A percentile compares a stretch with the other conserved stretches of the same genome.
Conservation (phyloP, 2,329 filamentous ascomycete species). For the Fusarium abutilonis region DNA sequence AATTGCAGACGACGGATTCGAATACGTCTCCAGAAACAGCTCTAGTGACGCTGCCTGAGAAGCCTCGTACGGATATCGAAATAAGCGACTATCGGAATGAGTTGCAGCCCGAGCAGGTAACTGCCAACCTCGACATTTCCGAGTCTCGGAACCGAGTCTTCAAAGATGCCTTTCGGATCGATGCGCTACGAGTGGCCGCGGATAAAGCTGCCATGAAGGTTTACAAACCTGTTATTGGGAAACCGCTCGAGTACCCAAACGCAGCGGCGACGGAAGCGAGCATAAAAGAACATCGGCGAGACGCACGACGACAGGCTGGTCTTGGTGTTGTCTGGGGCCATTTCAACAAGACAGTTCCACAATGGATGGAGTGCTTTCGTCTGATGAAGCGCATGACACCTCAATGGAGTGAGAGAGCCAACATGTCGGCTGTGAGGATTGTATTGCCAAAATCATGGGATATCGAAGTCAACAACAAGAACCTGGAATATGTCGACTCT, state of each 20-base stretch:
- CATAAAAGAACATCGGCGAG: conserved; percentile 27
- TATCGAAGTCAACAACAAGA: conserved; percentile 49
- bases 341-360: conserved; percentile 44
- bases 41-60: background rate
- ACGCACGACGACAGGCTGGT: conserved; percentile 51
- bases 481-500: conserved; percentile 50
- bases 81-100: conserved; percentile 2
- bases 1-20: conserved; percentile 1
- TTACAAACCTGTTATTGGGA: conserved; percentile 45
- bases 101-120: conserved; percentile 12
- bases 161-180: conserved; percentile 45
- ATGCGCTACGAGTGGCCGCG: conserved; percentile 27
- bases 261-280: conserved; percentile 39
- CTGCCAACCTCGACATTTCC: conserved; percentile 20
- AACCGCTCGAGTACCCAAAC: conserved; percentile 45
- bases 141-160: conserved; percentile 44
- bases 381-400: conserved; percentile 53
- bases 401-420: conserved; percentile 45
- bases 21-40: conserved; percentile 8
- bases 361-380: conserved; percentile 55
- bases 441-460: conserved; percentile 50
- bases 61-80: conserved; percentile 7
- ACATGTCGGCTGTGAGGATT: conserved; percentile 52
- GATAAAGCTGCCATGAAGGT: conserved; percentile 36
- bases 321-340: conserved; percentile 49